Percentiles rank a stretch among this genome's conserved stretches.
phyloP scores from a whole-genome alignment of 2,329 filamentous ascomycete genomes.

The Aureobasidium pullulans region DNA sequence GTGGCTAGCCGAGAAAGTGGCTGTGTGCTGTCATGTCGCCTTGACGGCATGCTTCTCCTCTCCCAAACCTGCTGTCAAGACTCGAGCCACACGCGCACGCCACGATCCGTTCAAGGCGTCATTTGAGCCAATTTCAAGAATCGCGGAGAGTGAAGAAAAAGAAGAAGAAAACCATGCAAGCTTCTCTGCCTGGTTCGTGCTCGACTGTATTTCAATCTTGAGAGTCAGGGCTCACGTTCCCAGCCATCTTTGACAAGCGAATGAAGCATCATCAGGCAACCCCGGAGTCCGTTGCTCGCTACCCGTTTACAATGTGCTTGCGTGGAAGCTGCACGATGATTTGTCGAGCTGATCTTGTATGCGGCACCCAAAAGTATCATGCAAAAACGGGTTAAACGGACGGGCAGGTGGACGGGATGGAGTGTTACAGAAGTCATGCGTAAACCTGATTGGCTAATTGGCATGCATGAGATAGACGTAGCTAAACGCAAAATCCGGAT shows the following conservation, averaged over 20 bases:
- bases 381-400: neutral
- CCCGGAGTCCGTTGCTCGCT: constrained; percentile 2
- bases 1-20: neutral
- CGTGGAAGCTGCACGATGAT: neutral
- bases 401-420: neutral
- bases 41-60: neutral
- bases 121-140: neutral
- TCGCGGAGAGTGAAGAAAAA: neutral
- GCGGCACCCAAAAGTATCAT: constrained; percentile 2
- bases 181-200: neutral
- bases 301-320: neutral
- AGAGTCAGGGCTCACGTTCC: neutral
- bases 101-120: neutral
- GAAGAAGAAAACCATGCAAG: neutral
- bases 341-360: neutral
- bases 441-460: neutral
- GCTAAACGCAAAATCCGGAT: constrained; percentile 10
- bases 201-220: neutral
- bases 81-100: neutral
- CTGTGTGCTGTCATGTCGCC: neutral
- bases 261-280: neutral
- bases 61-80: neutral
- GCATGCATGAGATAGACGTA: constrained; percentile 3
- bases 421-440: neutral
- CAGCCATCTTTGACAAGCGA: constrained; percentile 5